Base-by-base conservation (phyloP, 306 rosid species). In the Hippophae gyantsensis region DNA sequence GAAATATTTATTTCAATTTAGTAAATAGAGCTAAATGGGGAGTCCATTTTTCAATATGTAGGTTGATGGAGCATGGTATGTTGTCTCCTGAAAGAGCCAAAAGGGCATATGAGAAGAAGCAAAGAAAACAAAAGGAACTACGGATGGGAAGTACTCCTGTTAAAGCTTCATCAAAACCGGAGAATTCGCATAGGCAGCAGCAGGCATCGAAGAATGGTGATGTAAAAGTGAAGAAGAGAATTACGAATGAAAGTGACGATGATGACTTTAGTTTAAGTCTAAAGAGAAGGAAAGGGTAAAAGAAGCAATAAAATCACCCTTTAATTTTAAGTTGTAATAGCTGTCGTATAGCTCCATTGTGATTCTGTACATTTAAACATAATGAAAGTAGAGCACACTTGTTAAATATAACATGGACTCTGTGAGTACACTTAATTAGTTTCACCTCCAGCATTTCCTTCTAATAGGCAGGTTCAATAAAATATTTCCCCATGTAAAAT, bases 11-110 rank as follows among this genome's bases (percentile, higher is more conserved):
- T 18, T 18, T 18, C 23, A 18, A 32, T 32, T 32, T 32, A 32
- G 38, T 32, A 32, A 46, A 46, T 46, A 3, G 7, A 46, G 8
- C 8, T 13, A 46, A 10, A 46, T 46, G 13, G n/a, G 13, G 8
- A 46, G 1, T 9, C 10, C 50, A 42, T 57, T 56, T 18, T 42
- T 63, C 11, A 62, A 67, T 73, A 52, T 71, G 58, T 70, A 92
- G 99, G 99, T 83, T 92, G 82, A 88, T 88, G 99, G 99, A 92
- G 53, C 96, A 92, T 66, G 99, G 99, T 54, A 47, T 92, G 72
- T 49, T 92, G 65, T 76, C 96, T 48, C 81, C 79, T 52, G 95
- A 87, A 56, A 84, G 69, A 78, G 79, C 99, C 12, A 88, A 79
- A 78, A 88, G 40, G 70, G 96, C 96, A 10, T 76, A 69, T 44